phyloP scores from a whole-genome alignment of 495 filamentous ascomycete genomes.

The Aspergillus nidulans region DNA sequence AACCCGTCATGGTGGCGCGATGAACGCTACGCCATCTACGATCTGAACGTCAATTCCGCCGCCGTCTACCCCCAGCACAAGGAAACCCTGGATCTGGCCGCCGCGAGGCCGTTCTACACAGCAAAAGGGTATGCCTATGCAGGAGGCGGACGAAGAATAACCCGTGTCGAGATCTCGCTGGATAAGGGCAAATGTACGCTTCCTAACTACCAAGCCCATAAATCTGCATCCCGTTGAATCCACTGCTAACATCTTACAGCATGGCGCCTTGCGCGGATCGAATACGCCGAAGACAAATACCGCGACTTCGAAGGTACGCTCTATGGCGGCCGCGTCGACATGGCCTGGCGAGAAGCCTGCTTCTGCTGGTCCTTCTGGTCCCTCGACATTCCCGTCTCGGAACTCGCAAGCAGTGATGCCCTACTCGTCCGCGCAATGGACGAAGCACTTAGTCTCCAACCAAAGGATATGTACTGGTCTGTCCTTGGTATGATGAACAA shows the following conservation, averaged over 20 bases:
- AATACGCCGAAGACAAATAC: conserved; percentile 86
- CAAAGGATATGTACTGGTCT: conserved; percentile 95
- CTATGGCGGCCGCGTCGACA: conserved; percentile 75
- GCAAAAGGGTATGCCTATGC: conserved; percentile 84
- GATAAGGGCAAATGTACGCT: conserved; percentile 65
- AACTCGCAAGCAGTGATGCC: conserved; percentile 62
- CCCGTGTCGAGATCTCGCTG: conserved; percentile 77
- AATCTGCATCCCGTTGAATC: neutral
- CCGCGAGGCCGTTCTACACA: conserved; percentile 52
- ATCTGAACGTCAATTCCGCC: conserved; percentile 84
- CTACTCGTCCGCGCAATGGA: conserved; percentile 89
- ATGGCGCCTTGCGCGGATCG: conserved; percentile 77
- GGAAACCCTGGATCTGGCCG: conserved; percentile 57
- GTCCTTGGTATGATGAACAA: conserved; percentile 99
- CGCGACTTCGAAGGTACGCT: conserved; percentile 62
- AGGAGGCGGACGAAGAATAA: conserved; percentile 82
- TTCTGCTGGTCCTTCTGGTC: conserved; percentile 98
- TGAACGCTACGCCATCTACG: conserved; percentile 92
- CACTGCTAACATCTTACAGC: conserved; percentile 34
- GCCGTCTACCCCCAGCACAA: conserved; percentile 79
- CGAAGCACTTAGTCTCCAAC: conserved; percentile 82
- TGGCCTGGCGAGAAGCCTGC: conserved; percentile 73
- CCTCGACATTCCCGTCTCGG: conserved; percentile 59
- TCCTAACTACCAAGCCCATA: neutral
- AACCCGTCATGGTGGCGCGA: conserved; percentile 82